These are phyloP conservation scores for Carex myosuroides DNA, from an alignment of 176 grass and related monocot genomes.

Conservation along the genomic window DNA sequence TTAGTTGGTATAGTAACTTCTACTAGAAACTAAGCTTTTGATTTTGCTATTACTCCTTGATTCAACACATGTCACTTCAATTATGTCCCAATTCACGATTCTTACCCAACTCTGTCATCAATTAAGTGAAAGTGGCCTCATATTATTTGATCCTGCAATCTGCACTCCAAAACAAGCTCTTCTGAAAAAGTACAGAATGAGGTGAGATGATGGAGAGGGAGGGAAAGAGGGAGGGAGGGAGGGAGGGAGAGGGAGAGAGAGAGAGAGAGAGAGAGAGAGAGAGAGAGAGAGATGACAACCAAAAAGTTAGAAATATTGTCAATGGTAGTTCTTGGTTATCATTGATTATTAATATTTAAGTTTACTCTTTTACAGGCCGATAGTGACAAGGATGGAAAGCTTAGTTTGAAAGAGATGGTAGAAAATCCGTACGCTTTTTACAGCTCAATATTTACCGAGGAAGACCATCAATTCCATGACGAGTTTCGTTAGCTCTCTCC, in stretches of 20 bases:
- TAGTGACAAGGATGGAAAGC: constrained; percentile 61
- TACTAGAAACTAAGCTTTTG: not conserved
- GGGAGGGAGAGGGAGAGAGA: too few relatives aligned
- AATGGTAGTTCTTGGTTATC: not conserved
- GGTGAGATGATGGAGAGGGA: not conserved
- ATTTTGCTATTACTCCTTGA: not conserved
- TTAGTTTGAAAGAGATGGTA: constrained; percentile 88
- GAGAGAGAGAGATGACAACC: not conserved
- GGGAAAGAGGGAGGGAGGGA: not conserved
- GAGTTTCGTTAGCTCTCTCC: constrained; percentile 64
- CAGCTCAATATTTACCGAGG: constrained; percentile 71
- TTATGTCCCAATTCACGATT: not conserved
- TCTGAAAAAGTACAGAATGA: not conserved
- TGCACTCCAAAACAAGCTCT: not conserved
- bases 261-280: not conserved
- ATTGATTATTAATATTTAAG: not conserved
- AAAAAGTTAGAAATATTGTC: not conserved
- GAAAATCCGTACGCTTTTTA: constrained; percentile 94
- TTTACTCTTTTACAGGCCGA: constrained; percentile 54
- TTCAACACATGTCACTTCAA: not conserved
- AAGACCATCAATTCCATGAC: constrained; percentile 73
- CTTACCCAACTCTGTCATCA: not conserved
- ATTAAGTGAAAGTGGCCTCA: not conserved
- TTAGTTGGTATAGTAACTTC: not conserved
- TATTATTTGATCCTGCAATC: not conserved